Evolutionary conservation across 768 basidiomycete genomes (phyloP).

Genomic region (Mrakia gelida): DNA sequence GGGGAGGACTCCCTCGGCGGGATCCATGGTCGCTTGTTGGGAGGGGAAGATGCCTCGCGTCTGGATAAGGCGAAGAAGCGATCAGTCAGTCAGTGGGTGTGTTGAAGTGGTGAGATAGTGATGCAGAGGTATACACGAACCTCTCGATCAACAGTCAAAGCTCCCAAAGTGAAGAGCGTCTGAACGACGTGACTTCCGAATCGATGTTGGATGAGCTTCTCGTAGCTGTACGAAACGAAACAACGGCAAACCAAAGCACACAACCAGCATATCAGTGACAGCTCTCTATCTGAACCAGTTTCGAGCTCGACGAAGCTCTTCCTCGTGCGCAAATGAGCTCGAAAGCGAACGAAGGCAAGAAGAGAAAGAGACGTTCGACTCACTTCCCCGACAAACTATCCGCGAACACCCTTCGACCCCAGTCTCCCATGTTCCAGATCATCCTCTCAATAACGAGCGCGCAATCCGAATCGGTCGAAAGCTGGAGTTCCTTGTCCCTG

Average conservation of each 20-base stretch:
- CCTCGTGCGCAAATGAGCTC: neutral
- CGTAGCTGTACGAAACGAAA: conserved; percentile 27
- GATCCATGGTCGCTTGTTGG: conserved; percentile 42
- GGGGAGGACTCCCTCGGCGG: conserved; percentile 37
- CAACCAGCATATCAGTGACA: neutral
- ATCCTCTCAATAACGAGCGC: conserved; percentile 85
- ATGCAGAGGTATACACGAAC: conserved; percentile 33
- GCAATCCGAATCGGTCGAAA: conserved; percentile 91
- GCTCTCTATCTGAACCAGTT: too few species aligned
- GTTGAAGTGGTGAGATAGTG: neutral
- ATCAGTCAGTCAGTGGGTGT: conserved; percentile 34
- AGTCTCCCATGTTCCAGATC: conserved; percentile 90
- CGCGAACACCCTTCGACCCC: conserved; percentile 82
- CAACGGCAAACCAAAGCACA: neutral
- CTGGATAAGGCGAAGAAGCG: conserved; percentile 2
- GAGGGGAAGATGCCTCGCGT: conserved; percentile 38
- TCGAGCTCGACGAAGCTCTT: too few species aligned
- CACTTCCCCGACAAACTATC: conserved; percentile 85
- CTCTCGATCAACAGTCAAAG: conserved; percentile 49
- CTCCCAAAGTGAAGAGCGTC: conserved; percentile 62
- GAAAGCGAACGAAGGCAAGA: neutral
- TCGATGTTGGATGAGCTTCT: conserved; percentile 54
- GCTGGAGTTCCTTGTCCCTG: conserved; percentile 77
- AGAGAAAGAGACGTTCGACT: conserved; percentile 43
- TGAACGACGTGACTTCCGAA: conserved; percentile 96